phyloP scores from a whole-genome alignment of 768 basidiomycete species.

The Lentinula boryana region DNA sequence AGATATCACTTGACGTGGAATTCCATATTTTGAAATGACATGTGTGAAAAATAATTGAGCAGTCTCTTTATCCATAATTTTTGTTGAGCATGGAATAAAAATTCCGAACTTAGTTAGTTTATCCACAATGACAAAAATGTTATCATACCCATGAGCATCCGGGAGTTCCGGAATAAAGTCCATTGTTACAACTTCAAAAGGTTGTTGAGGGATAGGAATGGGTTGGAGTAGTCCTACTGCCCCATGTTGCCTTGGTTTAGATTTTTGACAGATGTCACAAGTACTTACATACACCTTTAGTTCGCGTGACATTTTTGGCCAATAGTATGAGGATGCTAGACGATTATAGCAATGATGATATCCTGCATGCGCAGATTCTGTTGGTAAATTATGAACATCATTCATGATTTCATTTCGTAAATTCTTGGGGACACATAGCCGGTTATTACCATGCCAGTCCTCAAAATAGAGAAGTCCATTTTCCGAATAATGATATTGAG shows the following conservation, averaged over 20 bases:
- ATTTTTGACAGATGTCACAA: not conserved
- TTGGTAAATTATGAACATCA: too few species aligned
- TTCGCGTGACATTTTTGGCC: conserved; percentile 14
- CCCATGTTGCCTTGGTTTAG: not conserved
- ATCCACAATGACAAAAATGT: not conserved
- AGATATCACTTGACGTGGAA: too few species aligned
- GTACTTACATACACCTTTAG: not conserved
- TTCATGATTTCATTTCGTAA: too few species aligned
- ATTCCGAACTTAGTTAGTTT: conserved; percentile 29
- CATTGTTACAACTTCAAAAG: not conserved
- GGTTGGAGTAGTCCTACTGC: not conserved
- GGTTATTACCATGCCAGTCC: too few species aligned
- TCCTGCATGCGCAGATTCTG: too few species aligned
- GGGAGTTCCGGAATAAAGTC: not conserved
- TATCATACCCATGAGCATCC: not conserved
- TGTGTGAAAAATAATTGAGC: too few species aligned
- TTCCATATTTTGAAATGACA: too few species aligned
- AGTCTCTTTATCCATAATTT: conserved; percentile 7
- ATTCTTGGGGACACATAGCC: too few species aligned
- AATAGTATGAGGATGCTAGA: too few species aligned
- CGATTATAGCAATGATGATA: too few species aligned
- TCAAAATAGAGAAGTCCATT: too few species aligned
- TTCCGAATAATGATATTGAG: too few species aligned
- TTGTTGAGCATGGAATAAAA: conserved; percentile 28
- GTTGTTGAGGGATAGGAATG: not conserved